Conservation (phyloP, 108 stramenopile genomes). For the Cyclotella distinguenda region DNA sequence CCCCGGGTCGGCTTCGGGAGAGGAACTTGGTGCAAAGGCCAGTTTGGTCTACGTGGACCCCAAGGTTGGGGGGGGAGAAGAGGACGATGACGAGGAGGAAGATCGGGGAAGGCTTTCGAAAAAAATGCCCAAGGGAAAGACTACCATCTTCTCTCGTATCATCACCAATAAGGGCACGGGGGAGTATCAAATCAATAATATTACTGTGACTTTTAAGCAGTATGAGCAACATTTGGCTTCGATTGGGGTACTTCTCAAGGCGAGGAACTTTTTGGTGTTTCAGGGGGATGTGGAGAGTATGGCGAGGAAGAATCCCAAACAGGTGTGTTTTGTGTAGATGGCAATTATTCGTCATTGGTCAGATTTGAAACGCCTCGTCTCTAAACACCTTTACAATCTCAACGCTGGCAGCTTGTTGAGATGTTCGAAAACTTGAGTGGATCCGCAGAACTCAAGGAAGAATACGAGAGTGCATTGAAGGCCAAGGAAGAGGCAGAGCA, state of each 20-base stretch:
- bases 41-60: conserved; percentile 69
- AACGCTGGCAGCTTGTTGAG: conserved; percentile 53
- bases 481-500: conserved; percentile 89
- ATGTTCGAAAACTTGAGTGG: conserved; percentile 93
- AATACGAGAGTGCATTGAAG: conserved; percentile 79
- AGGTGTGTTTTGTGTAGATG: conserved; percentile 49
- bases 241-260: conserved; percentile 97
- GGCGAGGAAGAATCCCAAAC: conserved; percentile 89
- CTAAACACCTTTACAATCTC: neutral
- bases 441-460: conserved; percentile 71
- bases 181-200: conserved; percentile 86
- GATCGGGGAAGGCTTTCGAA: conserved; percentile 19
- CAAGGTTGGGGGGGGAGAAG: conserved; percentile 33
- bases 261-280: conserved; percentile 99
- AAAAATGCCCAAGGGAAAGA: conserved; percentile 34
- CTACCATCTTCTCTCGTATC: conserved; percentile 79
- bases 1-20: conserved; percentile 46
- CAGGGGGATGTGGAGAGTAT: conserved; percentile 98
- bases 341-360: neutral
- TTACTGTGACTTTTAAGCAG: conserved; percentile 69
- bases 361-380: neutral
- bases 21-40: conserved; percentile 60
- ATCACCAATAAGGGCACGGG: conserved; percentile 82
- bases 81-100: conserved; percentile 35
- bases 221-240: conserved; percentile 83